phyloP scores from a whole-genome alignment of 2,329 filamentous ascomycete species.

The Arthrobotrys conoides region DNA sequence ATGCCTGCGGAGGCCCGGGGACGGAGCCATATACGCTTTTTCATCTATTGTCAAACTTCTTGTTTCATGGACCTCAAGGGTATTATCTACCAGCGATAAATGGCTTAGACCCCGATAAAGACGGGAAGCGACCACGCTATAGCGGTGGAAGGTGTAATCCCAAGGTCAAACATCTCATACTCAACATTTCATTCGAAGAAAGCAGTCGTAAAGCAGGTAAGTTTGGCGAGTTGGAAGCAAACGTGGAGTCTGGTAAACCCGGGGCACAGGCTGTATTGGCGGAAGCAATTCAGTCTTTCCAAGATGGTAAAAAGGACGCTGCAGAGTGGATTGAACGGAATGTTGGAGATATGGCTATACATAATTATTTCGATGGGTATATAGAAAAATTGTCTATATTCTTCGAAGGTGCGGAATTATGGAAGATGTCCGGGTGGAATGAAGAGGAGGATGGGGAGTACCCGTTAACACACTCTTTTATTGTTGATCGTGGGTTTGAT shows the following conservation, averaged over 20 bases:
- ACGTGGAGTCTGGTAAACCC: background rate
- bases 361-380: slow-evolving; percentile 24
- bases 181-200: slow-evolving; percentile 33
- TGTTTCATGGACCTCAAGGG: slow-evolving; percentile 47
- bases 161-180: slow-evolving; percentile 24
- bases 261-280: background rate
- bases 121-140: background rate
- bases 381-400: slow-evolving; percentile 19
- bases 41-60: slow-evolving; percentile 16
- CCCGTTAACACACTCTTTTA: background rate
- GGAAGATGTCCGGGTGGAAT: background rate
- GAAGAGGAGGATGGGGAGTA: background rate
- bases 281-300: background rate
- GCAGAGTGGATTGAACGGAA: background rate
- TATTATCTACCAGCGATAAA: slow-evolving; percentile 34
- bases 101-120: background rate
- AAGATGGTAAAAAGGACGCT: background rate
- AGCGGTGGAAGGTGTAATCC: slow-evolving; percentile 39
- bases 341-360: background rate
- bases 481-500: slow-evolving; percentile 5
- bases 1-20: slow-evolving; percentile 4
- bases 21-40: slow-evolving; percentile 8
- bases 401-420: background rate
- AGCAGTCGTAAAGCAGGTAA: background rate
- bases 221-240: background rate